Evolutionary conservation across 345 rosid genomes (phyloP).

Genomic region (Pistacia integerrima): DNA sequence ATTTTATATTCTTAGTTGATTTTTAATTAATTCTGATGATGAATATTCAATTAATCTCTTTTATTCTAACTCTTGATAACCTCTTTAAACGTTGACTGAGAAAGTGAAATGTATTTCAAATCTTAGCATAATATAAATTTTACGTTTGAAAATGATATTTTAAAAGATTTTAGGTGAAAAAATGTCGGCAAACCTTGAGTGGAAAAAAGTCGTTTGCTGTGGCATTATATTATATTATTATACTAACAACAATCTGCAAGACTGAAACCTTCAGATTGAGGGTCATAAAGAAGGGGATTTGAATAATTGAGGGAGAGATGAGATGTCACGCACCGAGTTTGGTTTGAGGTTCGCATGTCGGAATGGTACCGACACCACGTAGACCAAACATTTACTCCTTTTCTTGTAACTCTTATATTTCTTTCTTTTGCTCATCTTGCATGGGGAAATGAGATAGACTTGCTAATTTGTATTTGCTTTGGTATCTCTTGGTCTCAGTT

Average conservation of each 20-base stretch:
- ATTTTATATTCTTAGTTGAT: too few species aligned
- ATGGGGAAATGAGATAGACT: constrained; percentile 16
- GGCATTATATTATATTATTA: too few species aligned
- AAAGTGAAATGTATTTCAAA: too few species aligned
- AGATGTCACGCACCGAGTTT: constrained; percentile 27
- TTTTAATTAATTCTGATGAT: too few species aligned
- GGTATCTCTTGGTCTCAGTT: neutral
- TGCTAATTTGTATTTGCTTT: neutral
- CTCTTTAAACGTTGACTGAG: too few species aligned
- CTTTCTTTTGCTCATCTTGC: neutral
- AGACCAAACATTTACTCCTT: constrained; percentile 20
- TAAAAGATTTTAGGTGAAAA: too few species aligned
- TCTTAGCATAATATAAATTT: too few species aligned
- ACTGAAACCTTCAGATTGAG: neutral
- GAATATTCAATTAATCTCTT: too few species aligned
- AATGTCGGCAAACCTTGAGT: too few species aligned
- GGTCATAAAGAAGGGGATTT: constrained; percentile 6
- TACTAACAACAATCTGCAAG: neutral
- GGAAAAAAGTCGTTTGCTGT: too few species aligned
- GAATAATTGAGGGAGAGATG: neutral
- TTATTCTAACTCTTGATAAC: too few species aligned
- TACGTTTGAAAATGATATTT: too few species aligned
- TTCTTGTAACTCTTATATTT: neutral
- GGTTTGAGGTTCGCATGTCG: constrained; percentile 17
- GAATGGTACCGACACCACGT: constrained; percentile 33